phyloP scores from a whole-genome alignment of 2,329 filamentous ascomycete species.

The Hirsutella minnesotensis region DNA sequence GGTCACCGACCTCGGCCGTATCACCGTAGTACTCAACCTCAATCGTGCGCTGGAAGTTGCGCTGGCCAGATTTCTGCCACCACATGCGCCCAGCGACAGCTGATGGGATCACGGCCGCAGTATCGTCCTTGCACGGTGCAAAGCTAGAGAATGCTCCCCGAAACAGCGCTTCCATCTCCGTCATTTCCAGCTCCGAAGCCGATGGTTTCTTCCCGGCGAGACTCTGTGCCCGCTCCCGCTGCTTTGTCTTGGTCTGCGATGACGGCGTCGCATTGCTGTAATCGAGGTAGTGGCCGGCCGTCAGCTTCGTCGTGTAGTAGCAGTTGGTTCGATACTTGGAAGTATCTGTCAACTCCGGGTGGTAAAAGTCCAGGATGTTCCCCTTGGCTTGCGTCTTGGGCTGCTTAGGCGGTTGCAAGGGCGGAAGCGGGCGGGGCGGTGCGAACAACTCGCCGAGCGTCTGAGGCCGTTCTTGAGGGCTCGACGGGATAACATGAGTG shows the following conservation, averaged over 20 bases:
- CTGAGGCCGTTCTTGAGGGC: conserved; percentile 34
- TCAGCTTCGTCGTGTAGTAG: conserved; percentile 56
- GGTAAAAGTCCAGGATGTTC: conserved; percentile 39
- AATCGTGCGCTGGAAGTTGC: conserved; percentile 52
- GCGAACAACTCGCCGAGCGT: conserved; percentile 66
- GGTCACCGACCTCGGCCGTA: conserved; percentile 23
- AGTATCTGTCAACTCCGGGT: conserved; percentile 43
- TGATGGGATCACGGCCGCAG: conserved; percentile 56
- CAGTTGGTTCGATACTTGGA: conserved; percentile 40
- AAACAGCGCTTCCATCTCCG: conserved; percentile 64
- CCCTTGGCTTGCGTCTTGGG: conserved; percentile 59
- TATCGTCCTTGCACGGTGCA: conserved; percentile 63
- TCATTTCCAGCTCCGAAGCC: conserved; percentile 42
- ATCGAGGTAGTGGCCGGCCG: conserved; percentile 59
- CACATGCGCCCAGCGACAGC: conserved; percentile 57
- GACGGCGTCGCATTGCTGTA: conserved; percentile 51
- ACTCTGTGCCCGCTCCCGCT: conserved; percentile 61
- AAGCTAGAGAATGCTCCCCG: conserved; percentile 70
- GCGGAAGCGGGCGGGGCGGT: conserved; percentile 51
- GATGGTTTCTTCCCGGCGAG: conserved; percentile 48
- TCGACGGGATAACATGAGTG: conserved; percentile 21
- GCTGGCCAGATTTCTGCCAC: conserved; percentile 63
- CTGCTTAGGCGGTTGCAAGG: conserved; percentile 59
- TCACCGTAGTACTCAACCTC: conserved; percentile 37
- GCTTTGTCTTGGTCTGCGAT: conserved; percentile 46